Conservation (phyloP, 2,329 filamentous ascomycete genomes). For the Fusarium algeriense region DNA sequence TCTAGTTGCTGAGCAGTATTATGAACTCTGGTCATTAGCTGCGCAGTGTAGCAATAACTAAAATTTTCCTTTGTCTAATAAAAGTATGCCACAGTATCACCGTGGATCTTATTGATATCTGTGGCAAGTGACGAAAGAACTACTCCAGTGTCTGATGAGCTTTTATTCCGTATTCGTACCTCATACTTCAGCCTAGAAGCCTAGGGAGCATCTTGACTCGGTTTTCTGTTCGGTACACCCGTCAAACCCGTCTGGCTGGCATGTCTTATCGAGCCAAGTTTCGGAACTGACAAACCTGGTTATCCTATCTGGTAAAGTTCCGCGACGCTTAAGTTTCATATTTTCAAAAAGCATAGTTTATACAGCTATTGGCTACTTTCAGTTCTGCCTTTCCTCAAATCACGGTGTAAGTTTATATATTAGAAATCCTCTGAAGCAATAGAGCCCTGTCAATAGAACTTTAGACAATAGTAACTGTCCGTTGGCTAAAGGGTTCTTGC, state of each 20-base stretch:
- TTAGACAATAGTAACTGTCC: not conserved
- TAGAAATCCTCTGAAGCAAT: not conserved
- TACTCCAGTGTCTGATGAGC: not conserved
- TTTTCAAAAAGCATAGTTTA: not conserved
- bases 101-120: not conserved
- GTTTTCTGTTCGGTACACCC: not conserved
- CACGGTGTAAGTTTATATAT: no score
- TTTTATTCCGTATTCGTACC: constrained; percentile 35
- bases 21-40: not conserved
- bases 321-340: no score
- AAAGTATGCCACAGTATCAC: not conserved
- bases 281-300: not conserved
- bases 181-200: constrained; percentile 7
- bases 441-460: not conserved
- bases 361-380: not conserved
- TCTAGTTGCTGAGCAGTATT: not conserved
- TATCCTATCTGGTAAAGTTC: not conserved
- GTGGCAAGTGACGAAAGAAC: constrained; percentile 2
- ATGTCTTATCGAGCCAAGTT: constrained; percentile 6
- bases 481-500: not conserved
- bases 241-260: not conserved
- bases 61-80: constrained; percentile 1
- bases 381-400: not conserved
- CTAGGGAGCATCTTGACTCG: constrained; percentile 22
- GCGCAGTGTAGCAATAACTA: constrained; percentile 15